These are phyloP conservation scores for Xylariaceae sp. DNA, from an alignment of 2,329 filamentous ascomycete species.

Conservation along the genomic window DNA sequence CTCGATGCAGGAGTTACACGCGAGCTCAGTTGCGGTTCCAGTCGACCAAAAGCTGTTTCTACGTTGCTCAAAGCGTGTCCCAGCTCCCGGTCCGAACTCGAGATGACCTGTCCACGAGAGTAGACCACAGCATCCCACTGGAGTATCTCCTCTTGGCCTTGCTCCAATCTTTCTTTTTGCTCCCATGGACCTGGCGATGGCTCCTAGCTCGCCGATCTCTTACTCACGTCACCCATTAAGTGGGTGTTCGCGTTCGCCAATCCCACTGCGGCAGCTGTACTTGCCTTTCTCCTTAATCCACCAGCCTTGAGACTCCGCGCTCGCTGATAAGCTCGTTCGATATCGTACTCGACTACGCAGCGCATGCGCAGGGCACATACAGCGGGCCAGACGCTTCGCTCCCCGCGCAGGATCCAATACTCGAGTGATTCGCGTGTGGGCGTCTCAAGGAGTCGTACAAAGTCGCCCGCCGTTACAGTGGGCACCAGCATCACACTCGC, in stretches of 20 bases:
- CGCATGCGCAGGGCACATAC: constrained; percentile 76
- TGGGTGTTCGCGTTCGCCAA: constrained; percentile 6
- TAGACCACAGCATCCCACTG: too few species aligned
- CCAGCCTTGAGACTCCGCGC: constrained; percentile 61
- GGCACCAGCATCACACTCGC: constrained; percentile 79
- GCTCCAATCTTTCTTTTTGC: background rate
- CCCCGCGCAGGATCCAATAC: constrained; percentile 82
- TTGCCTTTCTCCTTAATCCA: constrained; percentile 42
- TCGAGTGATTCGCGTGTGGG: constrained; percentile 71
- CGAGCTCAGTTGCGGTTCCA: too few species aligned
- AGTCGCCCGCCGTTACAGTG: constrained; percentile 68
- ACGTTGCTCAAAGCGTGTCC: too few species aligned
- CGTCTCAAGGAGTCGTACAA: constrained; percentile 74
- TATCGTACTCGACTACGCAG: constrained; percentile 80
- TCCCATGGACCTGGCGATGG: background rate
- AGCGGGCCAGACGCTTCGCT: constrained; percentile 87
- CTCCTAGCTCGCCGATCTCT: background rate
- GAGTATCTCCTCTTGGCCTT: constrained; percentile 1
- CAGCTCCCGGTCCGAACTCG: too few species aligned
- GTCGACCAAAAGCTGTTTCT: too few species aligned
- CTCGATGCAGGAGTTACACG: too few species aligned
- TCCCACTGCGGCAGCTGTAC: constrained; percentile 13
- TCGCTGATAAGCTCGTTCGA: constrained; percentile 80
- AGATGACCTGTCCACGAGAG: too few species aligned
- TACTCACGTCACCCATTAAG: background rate